Evolutionary conservation across 257 asterid species (phyloP), one percentile per base, ranked within the genome.

Genomic region (Gentiana straminea): DNA sequence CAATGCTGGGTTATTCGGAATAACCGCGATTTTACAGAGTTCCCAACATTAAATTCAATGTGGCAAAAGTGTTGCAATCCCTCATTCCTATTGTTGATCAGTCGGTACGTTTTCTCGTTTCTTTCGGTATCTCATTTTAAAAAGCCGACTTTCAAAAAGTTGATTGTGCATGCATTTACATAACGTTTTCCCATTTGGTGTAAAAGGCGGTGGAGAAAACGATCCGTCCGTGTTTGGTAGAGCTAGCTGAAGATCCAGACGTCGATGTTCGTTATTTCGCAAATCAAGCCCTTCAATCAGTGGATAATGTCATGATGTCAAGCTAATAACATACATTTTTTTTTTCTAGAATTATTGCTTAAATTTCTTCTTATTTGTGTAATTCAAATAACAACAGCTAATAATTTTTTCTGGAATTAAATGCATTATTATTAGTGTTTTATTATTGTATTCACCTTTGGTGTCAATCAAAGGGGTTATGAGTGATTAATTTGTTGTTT

Each of bases 11-110:
- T 24, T 0, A 24, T 24, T 24, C 24, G 24, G 24, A 24, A 24
- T 24, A 24, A 24, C 24, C 24, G 1, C 24, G 24, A 24, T 47
- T 52, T 59, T 57, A 34, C 83, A 79, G 92, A 61, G 92, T 82
- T 33, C 86, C 91, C 13, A 82, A 82, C 71, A 79, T 82, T 46
- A 82, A 82, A 57, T 82, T 82, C 64, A 83, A 76, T 12, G 92
- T 77, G 65, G 92, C 92, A 33, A 83, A 83, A 83, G 92, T 83
- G 65, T 68, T 83, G 78, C 82, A 83, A 63, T 83, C 87, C 57
- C 71, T 83, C 48, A 73, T 80, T 62, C 77, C 80, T 43, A 78
- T 83, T 15, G 87, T 83, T 55, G 92, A 83, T 72, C 84, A 75
- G 51, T 64, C 83, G 49, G 92, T 83, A 59, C 61, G 87, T 60